Percentiles rank a stretch among this genome's conserved stretches.
Evolutionary conservation across 352 stramenopile genomes (phyloP).

Genomic region (Phytophthora pinifolia): DNA sequence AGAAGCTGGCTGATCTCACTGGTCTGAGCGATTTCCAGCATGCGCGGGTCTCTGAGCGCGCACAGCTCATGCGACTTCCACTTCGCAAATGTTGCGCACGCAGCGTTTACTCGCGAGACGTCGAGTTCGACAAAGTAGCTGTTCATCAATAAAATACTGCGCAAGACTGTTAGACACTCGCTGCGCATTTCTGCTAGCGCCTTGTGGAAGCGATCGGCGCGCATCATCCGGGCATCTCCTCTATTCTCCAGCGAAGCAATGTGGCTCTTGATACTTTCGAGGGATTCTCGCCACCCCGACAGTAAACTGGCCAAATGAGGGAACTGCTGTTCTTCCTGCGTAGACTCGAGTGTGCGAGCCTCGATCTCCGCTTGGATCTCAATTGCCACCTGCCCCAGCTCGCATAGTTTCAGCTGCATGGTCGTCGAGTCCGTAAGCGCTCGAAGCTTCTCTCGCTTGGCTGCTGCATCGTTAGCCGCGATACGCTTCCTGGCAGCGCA

Average conservation of each 20-base stretch:
- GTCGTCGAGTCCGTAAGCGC: constrained; percentile 29
- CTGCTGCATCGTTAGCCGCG: constrained; percentile 31
- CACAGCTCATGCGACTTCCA: constrained; percentile 44
- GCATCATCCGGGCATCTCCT: constrained; percentile 28
- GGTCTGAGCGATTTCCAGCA: constrained; percentile 39
- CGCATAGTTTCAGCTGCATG: constrained; percentile 42
- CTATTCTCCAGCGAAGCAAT: constrained; percentile 39
- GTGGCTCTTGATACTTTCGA: constrained; percentile 34
- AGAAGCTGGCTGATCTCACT: constrained; percentile 43
- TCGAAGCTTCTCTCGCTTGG: constrained; percentile 29
- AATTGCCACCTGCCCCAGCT: constrained; percentile 40
- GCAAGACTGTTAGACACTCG: constrained; percentile 47
- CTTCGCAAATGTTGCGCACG: constrained; percentile 24
- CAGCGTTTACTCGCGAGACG: constrained; percentile 45
- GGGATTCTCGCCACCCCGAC: constrained; percentile 25
- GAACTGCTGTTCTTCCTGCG: constrained; percentile 33
- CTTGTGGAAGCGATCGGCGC: constrained; percentile 44
- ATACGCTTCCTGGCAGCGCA: constrained; percentile 46
- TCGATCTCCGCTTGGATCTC: constrained; percentile 49
- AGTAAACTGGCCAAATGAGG: constrained; percentile 39
- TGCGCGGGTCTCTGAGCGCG: constrained; percentile 36
- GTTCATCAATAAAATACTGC: constrained; percentile 55
- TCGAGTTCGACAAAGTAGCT: constrained; percentile 63
- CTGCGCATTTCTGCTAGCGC: constrained; percentile 35
- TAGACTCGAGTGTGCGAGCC: constrained; percentile 23